Percentiles rank a stretch among this genome's conserved stretches.
Evolutionary conservation across 202 grass and related monocot genomes (phyloP).

Genomic region (Setaria viridis): DNA sequence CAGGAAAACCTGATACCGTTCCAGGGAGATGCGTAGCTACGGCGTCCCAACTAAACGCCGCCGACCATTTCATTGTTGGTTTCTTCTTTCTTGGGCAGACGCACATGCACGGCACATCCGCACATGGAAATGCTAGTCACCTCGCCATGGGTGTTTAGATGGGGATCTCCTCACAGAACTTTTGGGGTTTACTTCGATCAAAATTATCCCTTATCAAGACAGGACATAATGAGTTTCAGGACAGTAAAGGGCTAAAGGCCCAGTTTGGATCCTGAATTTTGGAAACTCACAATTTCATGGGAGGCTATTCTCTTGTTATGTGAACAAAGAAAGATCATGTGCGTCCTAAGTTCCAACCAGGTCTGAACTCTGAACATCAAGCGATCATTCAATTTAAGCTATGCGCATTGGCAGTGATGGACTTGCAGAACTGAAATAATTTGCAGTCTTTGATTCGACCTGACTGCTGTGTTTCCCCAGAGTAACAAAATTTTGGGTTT

Average conservation of each 20-base stretch:
- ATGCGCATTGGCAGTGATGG: neutral
- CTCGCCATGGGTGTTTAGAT: neutral
- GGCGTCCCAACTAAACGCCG: conserved; percentile 16
- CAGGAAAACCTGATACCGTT: neutral
- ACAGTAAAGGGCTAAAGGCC: neutral
- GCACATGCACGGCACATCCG: conserved; percentile 11
- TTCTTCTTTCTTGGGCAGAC: conserved; percentile 1
- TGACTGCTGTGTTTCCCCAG: neutral
- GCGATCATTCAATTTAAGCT: neutral
- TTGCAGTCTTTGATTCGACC: neutral
- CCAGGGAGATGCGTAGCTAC: conserved; percentile 1
- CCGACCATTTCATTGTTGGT: conserved; percentile 35
- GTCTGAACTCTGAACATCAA: neutral
- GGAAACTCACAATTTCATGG: neutral
- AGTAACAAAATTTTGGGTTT: neutral
- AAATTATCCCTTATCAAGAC: neutral
- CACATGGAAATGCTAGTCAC: conserved; percentile 15
- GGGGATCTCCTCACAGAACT: neutral
- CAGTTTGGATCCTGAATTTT: neutral
- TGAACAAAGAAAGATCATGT: neutral
- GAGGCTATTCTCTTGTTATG: neutral
- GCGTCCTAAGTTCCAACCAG: too few relatives aligned
- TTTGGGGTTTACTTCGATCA: neutral
- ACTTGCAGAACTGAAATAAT: neutral
- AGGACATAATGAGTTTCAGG: neutral